Evolutionary conservation across 2,329 filamentous ascomycete genomes (phyloP).

Genomic region (Cordyceps tenuipes): DNA sequence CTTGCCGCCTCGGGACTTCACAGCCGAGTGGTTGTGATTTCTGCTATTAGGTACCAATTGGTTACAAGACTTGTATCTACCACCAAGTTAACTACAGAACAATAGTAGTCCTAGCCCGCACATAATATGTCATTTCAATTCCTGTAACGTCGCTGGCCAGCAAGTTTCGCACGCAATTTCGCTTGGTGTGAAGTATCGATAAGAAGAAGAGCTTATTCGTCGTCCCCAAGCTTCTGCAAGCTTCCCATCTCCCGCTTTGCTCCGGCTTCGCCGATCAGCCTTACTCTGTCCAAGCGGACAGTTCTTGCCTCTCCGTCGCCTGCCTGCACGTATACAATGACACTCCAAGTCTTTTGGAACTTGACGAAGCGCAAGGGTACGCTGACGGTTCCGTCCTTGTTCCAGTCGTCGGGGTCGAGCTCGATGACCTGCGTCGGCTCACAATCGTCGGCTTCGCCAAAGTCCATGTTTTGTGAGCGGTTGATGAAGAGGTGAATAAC

Average conservation of each 20-base stretch:
- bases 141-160: constrained; percentile 3
- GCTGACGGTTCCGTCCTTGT: constrained; percentile 64
- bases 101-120: not conserved
- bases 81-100: not conserved
- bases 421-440: constrained; percentile 72
- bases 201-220: constrained; percentile 37
- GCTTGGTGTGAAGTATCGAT: not conserved
- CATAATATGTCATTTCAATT: not conserved
- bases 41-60: not conserved
- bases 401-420: constrained; percentile 72
- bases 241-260: constrained; percentile 91
- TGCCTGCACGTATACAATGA: constrained; percentile 83
- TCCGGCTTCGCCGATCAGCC: constrained; percentile 79
- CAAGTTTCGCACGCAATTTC: not conserved
- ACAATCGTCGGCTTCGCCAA: constrained; percentile 87
- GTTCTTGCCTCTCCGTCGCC: constrained; percentile 78
- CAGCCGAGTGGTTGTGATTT: not conserved
- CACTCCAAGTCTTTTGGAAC: constrained; percentile 84
- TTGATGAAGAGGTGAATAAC: constrained; percentile 84
- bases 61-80: not conserved
- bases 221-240: constrained; percentile 86
- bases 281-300: constrained; percentile 70
- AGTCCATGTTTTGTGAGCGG: constrained; percentile 80
- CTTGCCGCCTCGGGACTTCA: too few relatives aligned
- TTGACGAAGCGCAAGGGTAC: constrained; percentile 82